Evolutionary conservation across 2,329 filamentous ascomycete genomes (phyloP).

Genomic region (Colletotrichum cordylinicola): DNA sequence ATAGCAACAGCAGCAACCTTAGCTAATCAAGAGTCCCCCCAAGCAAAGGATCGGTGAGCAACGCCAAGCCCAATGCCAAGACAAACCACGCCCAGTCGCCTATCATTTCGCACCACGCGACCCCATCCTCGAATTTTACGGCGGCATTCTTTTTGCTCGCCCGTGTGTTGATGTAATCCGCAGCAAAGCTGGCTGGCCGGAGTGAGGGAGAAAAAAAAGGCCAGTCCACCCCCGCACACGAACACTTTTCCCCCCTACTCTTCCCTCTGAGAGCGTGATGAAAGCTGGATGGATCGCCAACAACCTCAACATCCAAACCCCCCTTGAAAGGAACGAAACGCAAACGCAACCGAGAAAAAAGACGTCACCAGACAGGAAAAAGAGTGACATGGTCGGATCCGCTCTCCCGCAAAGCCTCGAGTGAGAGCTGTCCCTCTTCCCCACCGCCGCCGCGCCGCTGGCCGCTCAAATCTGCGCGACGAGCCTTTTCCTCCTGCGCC

Average conservation of each 20-base stretch:
- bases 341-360: neutral
- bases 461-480: neutral
- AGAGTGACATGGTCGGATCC: neutral
- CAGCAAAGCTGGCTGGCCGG: no score
- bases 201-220: neutral
- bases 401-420: neutral
- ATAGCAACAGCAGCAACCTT: neutral
- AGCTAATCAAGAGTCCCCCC: neutral
- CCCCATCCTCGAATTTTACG: neutral
- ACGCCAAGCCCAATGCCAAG: conserved; percentile 13
- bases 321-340: neutral
- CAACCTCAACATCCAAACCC: neutral
- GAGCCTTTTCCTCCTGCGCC: neutral
- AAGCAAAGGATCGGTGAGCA: neutral
- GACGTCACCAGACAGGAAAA: neutral
- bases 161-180: conserved; percentile 15
- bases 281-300: neutral
- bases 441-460: conserved; percentile 1
- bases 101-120: conserved; percentile 21
- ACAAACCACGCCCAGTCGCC: neutral
- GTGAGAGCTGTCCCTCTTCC: neutral
- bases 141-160: neutral
- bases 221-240: neutral
- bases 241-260: neutral
- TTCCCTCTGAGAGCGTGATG: neutral